Evolutionary conservation across 305 asterid genomes (phyloP), one percentile per base, ranked within the genome.

Genomic region (Rubia balearica): DNA sequence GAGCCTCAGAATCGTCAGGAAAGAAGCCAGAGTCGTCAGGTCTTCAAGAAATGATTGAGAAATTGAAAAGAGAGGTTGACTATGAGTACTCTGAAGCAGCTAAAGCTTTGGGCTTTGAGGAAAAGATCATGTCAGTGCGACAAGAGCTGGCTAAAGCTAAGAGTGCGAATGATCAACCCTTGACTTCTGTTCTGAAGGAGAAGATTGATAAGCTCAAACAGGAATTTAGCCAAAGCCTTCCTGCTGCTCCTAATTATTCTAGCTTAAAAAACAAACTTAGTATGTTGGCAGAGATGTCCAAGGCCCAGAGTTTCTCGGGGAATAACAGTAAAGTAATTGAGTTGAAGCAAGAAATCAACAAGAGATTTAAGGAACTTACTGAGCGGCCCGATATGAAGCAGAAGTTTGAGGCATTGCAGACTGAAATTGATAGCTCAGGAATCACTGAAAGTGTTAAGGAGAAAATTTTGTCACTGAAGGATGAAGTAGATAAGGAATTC

Each of bases 61-160:
- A 80, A 77, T 74, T 94, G 79, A 74, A 80, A 77, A 76, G 81
- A 61, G 93, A 86, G 76, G 75, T 91, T 13, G 90, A 86, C 46
- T 64, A 33, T 41, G 96, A 94, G 79, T 86, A 81, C 78, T 74
- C 81, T 6, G 86, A 81, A 81, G 96, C 96, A 74, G 92, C 84
- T 68, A 86, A 85, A 80, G 85, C 87, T 71, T 64, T 89, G 66
- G 96, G 95, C 9, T 76, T 88, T 74, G 78, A 79, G 79, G 90
- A 84, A 66, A 88, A 88, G 69, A 70, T 89, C 51, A 48, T 68
- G 81, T 78, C 60, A 86, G 49, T 86, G 75, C 85, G 86, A 22
- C 89, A 84, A 81, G 93, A 88, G 83, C 68, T 82, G 75, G 88
- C 84, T 2, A 84, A 89, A 85, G 85, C 84, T 64, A 82, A 83